Conservation (phyloP, 2,329 filamentous ascomycete genomes). For the Scorias spongiosa region DNA sequence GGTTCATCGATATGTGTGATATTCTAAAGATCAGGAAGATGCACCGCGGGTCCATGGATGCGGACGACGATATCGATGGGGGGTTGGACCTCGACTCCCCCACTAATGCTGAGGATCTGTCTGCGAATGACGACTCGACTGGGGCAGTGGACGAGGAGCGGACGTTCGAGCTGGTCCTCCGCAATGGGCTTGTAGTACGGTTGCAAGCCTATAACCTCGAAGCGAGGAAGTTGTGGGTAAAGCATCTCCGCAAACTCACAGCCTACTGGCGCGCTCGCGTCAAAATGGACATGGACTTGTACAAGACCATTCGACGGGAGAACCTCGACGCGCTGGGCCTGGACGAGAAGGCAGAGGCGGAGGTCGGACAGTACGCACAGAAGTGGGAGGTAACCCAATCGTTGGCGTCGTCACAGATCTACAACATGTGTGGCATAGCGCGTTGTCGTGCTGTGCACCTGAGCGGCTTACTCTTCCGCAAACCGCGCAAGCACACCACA, state of each 20-base stretch:
- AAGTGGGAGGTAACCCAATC: constrained; percentile 55
- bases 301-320: constrained; percentile 40
- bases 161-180: constrained; percentile 46
- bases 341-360: constrained; percentile 49
- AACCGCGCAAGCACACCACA: constrained; percentile 45
- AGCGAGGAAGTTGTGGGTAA: constrained; percentile 48
- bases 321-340: constrained; percentile 47
- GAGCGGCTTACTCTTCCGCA: constrained; percentile 47
- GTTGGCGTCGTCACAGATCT: constrained; percentile 47
- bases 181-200: constrained; percentile 46
- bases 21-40: constrained; percentile 43
- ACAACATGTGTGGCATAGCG: constrained; percentile 52
- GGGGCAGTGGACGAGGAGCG: constrained; percentile 40
- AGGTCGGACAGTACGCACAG: constrained; percentile 48
- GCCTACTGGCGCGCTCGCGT: constrained; percentile 48
- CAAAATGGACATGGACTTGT: constrained; percentile 40
- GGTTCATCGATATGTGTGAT: constrained; percentile 46
- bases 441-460: constrained; percentile 47
- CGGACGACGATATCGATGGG: constrained; percentile 35
- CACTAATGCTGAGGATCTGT: constrained; percentile 21
- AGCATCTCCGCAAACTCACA: constrained; percentile 38
- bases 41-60: constrained; percentile 34
- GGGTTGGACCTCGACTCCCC: constrained; percentile 41
- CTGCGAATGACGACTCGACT: constrained; percentile 39
- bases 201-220: constrained; percentile 39